These are phyloP conservation scores for Emergomyces orientalis DNA, from an alignment of 2,329 filamentous ascomycete species.

Conservation along the genomic window DNA sequence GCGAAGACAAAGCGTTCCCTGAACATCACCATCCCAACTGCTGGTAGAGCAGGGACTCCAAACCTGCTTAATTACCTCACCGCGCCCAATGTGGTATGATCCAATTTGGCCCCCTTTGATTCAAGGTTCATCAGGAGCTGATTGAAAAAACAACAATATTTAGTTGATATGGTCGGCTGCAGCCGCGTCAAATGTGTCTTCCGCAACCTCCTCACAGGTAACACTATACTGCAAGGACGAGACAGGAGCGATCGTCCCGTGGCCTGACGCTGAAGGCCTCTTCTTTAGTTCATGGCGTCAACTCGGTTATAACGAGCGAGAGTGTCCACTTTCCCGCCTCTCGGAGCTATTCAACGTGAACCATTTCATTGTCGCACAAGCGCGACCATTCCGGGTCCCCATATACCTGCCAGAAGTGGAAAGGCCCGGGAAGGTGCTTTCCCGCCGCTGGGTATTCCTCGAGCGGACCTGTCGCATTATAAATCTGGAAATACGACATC, in stretches of 20 bases:
- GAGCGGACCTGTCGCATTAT: slow-evolving; percentile 54
- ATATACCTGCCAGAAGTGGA: slow-evolving; percentile 76
- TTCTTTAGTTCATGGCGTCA: slow-evolving; percentile 61
- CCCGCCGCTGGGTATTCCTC: slow-evolving; percentile 51
- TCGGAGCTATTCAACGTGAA: slow-evolving; percentile 85
- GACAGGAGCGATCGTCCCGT: slow-evolving; percentile 61
- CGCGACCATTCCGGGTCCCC: slow-evolving; percentile 78
- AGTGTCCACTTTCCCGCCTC: slow-evolving; percentile 60
- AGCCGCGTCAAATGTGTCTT: slow-evolving; percentile 37
- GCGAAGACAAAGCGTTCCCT: slow-evolving; percentile 73
- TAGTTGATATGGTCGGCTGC: slow-evolving; percentile 51
- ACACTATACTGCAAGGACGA: slow-evolving; percentile 71
- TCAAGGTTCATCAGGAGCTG: slow-evolving; percentile 1
- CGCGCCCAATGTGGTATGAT: slow-evolving; percentile 77
- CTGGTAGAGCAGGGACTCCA: slow-evolving; percentile 64
- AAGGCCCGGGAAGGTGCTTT: slow-evolving; percentile 53
- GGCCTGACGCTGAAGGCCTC: slow-evolving; percentile 53
- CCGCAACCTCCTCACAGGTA: slow-evolving; percentile 55
- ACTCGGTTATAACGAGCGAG: slow-evolving; percentile 56
- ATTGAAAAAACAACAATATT: slow-evolving; percentile 2
- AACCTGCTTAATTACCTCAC: slow-evolving; percentile 87
- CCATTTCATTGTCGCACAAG: slow-evolving; percentile 90
- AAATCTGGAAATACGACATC: slow-evolving; percentile 68
- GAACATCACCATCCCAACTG: slow-evolving; percentile 82
- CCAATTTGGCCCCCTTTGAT: neutral